Percentiles rank a stretch among this genome's conserved stretches.
Conservation (phyloP, 2,329 filamentous ascomycete genomes). For the Colletotrichum costaricense region DNA sequence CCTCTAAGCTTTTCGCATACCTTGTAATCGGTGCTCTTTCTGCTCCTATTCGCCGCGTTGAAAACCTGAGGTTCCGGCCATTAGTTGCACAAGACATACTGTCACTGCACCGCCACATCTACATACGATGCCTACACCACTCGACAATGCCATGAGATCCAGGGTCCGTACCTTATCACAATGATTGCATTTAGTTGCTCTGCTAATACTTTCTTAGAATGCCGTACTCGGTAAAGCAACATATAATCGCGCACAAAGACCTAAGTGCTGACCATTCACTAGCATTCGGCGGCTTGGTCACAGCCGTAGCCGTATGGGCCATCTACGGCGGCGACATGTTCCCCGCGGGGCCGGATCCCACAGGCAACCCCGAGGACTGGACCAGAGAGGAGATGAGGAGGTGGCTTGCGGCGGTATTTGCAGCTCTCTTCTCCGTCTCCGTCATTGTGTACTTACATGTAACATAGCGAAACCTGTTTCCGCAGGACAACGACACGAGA, state of each 20-base stretch:
- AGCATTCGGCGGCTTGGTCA: constrained; percentile 86
- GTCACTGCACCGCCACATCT: constrained; percentile 14
- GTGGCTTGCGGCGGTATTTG: constrained; percentile 83
- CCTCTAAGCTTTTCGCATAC: too few relatives aligned
- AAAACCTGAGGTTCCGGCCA: neutral
- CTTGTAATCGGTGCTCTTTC: too few relatives aligned
- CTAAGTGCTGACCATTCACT: constrained; percentile 11
- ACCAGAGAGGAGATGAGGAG: constrained; percentile 81
- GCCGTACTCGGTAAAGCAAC: constrained; percentile 28
- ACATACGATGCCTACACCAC: constrained; percentile 72
- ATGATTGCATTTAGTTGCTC: neutral
- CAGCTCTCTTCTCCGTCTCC: neutral
- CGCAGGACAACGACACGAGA: constrained; percentile 53
- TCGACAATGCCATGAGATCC: constrained; percentile 77
- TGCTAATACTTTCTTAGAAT: constrained; percentile 14
- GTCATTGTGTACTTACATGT: constrained; percentile 32
- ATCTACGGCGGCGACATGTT: constrained; percentile 92
- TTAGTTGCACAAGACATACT: neutral
- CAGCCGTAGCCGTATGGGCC: constrained; percentile 82
- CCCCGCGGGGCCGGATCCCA: constrained; percentile 79
- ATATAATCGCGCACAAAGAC: too few relatives aligned
- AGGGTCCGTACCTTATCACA: constrained; percentile 62
- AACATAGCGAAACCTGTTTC: constrained; percentile 58
- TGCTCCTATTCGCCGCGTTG: too few relatives aligned
- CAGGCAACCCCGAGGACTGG: constrained; percentile 78